These are phyloP conservation scores for Calonectria pseudoreteaudii DNA, from an alignment of 2,329 filamentous ascomycete genomes.

Conservation along the genomic window DNA sequence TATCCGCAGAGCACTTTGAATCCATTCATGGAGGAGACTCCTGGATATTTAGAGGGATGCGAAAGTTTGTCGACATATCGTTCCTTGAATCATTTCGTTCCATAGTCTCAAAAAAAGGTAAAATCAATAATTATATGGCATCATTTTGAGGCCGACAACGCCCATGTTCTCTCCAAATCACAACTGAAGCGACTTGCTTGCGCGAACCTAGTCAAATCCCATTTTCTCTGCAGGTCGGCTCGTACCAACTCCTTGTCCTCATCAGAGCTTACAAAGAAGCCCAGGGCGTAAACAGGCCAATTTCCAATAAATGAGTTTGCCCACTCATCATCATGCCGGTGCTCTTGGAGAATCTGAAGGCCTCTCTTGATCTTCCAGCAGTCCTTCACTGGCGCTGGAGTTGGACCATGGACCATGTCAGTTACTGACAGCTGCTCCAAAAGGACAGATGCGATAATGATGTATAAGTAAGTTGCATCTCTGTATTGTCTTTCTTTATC, in stretches of 20 bases:
- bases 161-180: conserved; percentile 36
- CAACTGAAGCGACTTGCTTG: conserved; percentile 30
- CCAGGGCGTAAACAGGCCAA: conserved; percentile 41
- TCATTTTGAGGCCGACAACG: not conserved
- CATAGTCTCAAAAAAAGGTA: not conserved
- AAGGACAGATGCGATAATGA: conserved; percentile 32
- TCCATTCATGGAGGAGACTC: no score
- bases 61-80: not conserved
- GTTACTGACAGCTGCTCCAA: conserved; percentile 26
- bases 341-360: conserved; percentile 24
- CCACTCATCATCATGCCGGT: conserved; percentile 31
- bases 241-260: conserved; percentile 30
- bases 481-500: conserved; percentile 18
- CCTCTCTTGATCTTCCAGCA: conserved; percentile 33
- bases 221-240: conserved; percentile 29
- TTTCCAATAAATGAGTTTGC: conserved; percentile 42
- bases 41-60: no score
- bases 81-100: no score
- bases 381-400: not conserved
- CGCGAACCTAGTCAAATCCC: conserved; percentile 31
- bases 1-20: no score
- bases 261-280: conserved; percentile 20
- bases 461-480: conserved; percentile 35
- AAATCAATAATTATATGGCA: not conserved
- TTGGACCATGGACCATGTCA: not conserved